Percentiles rank a stretch among this genome's conserved stretches.
Conservation (phyloP, 2,329 filamentous ascomycete genomes). For the Teratosphaeria gauchensis region DNA sequence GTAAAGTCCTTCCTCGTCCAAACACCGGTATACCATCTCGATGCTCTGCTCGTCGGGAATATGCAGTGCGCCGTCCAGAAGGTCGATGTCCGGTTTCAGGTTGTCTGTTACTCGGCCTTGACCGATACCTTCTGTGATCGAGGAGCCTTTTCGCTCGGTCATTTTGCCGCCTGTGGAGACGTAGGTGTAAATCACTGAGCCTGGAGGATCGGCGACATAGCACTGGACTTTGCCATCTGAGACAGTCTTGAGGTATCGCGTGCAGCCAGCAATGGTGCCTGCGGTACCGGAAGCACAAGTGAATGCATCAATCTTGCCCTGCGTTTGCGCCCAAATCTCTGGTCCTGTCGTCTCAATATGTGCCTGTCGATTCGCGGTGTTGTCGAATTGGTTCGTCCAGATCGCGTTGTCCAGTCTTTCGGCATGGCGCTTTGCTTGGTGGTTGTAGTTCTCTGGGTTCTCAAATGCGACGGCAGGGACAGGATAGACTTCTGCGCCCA, state of each 20-base stretch:
- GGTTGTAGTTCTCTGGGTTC: slow-evolving; percentile 94
- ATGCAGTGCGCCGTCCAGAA: slow-evolving; percentile 74
- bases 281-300: slow-evolving; percentile 91
- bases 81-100: slow-evolving; percentile 69
- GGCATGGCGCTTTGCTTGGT: slow-evolving; percentile 86
- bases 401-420: slow-evolving; percentile 77
- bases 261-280: slow-evolving; percentile 81
- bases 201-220: slow-evolving; percentile 89
- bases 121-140: slow-evolving; percentile 95
- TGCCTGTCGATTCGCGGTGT: slow-evolving; percentile 82
- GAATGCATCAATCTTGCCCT: slow-evolving; percentile 79
- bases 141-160: slow-evolving; percentile 69
- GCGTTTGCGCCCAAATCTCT: slow-evolving; percentile 92
- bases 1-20: slow-evolving; percentile 94
- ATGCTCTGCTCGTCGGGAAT: slow-evolving; percentile 92
- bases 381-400: slow-evolving; percentile 99
- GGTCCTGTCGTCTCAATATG: slow-evolving; percentile 96
- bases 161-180: slow-evolving; percentile 77
- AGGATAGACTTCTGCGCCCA: slow-evolving; percentile 91
- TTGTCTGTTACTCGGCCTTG: slow-evolving; percentile 97
- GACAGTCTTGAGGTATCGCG: slow-evolving; percentile 77
- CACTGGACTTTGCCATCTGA: slow-evolving; percentile 70
- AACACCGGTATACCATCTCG: slow-evolving; percentile 91
- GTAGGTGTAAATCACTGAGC: slow-evolving; percentile 87
- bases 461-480: slow-evolving; percentile 94